Evolutionary conservation across 2,329 filamentous ascomycete species (phyloP).

Genomic region (Diaporthe sp.): DNA sequence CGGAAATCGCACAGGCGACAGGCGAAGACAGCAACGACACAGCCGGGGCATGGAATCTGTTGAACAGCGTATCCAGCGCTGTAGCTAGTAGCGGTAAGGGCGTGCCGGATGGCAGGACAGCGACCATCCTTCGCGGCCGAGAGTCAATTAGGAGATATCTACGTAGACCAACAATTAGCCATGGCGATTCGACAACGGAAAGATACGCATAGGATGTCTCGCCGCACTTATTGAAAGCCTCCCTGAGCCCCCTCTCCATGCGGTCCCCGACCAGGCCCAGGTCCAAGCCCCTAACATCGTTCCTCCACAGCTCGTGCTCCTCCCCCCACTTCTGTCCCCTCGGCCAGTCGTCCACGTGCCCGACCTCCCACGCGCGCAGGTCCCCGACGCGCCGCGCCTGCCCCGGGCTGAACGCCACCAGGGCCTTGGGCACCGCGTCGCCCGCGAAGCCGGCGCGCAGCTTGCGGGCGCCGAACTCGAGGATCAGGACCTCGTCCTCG

Average conservation of each 20-base stretch:
- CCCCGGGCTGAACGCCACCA: constrained; percentile 79
- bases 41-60: constrained; percentile 81
- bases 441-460: constrained; percentile 89
- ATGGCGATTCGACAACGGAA: not conserved
- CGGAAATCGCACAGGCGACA: constrained; percentile 79
- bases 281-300: constrained; percentile 80
- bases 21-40: constrained; percentile 85
- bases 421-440: constrained; percentile 80
- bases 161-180: constrained; percentile 29
- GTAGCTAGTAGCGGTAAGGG: constrained; percentile 84
- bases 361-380: constrained; percentile 77
- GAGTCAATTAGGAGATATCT: constrained; percentile 79
- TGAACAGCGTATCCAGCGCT: constrained; percentile 83
- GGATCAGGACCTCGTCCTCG: constrained; percentile 87
- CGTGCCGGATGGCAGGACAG: constrained; percentile 82
- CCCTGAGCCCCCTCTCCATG: constrained; percentile 84
- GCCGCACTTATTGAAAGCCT: constrained; percentile 82
- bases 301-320: constrained; percentile 81
- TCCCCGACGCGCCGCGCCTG: constrained; percentile 84
- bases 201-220: constrained; percentile 44
- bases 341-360: constrained; percentile 62
- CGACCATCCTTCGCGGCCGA: constrained; percentile 78
- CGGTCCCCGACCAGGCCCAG: constrained; percentile 87
- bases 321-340: constrained; percentile 69
- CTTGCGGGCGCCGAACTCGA: constrained; percentile 85